Evolutionary conservation across 2,329 filamentous ascomycete species (phyloP).

Genomic region (Epichloe elymi): DNA sequence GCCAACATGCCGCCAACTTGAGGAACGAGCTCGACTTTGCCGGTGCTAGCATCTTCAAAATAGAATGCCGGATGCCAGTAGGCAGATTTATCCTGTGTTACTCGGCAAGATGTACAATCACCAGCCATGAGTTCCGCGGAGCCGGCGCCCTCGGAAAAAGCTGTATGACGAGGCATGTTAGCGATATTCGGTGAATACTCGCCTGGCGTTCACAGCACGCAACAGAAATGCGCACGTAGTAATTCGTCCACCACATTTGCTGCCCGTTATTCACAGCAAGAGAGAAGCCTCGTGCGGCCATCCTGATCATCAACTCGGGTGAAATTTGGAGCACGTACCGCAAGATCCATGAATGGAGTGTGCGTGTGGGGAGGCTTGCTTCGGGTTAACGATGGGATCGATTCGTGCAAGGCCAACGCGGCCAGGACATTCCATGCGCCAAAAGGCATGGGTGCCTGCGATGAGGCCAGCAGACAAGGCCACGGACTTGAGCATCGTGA

Average conservation of each 20-base stretch:
- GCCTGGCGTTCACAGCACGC: not conserved
- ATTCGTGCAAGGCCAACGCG: constrained; percentile 56
- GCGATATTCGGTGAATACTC: not conserved
- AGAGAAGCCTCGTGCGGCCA: not conserved
- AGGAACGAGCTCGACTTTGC: constrained; percentile 53
- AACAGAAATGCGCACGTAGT: not conserved
- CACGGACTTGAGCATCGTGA: constrained; percentile 22
- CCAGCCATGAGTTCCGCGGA: constrained; percentile 44
- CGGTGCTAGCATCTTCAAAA: constrained; percentile 54
- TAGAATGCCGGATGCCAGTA: constrained; percentile 78
- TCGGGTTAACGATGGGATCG: constrained; percentile 61
- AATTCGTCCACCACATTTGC: not conserved
- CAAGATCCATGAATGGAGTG: constrained; percentile 66
- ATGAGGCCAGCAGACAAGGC: constrained; percentile 21
- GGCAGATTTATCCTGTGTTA: constrained; percentile 70
- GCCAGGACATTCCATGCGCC: constrained; percentile 76
- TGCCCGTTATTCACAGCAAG: not conserved
- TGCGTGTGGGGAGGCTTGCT: constrained; percentile 46
- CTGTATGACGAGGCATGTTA: constrained; percentile 26
- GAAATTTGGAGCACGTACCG: constrained; percentile 40
- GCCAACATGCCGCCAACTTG: constrained; percentile 76
- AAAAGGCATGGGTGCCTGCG: constrained; percentile 48
- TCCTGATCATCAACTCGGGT: too few species aligned
- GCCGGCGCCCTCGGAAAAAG: constrained; percentile 46
- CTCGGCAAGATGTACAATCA: constrained; percentile 68